Percentiles rank a stretch among this genome's conserved stretches.
Evolutionary conservation across 2,329 filamentous ascomycete genomes (phyloP).

Genomic region (Botrytis squamosa): DNA sequence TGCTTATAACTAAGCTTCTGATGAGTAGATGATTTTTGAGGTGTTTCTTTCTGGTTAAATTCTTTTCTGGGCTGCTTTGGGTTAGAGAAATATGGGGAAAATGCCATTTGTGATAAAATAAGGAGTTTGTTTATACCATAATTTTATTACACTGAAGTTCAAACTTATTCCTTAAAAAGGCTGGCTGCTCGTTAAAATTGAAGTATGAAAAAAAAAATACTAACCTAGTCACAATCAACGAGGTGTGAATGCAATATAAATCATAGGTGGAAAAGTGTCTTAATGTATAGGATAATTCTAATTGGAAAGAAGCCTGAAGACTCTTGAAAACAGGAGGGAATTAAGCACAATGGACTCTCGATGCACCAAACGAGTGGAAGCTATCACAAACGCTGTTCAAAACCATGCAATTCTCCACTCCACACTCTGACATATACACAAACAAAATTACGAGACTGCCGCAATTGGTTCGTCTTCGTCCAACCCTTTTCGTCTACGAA

Average conservation of each 20-base stretch:
- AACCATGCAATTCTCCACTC: not conserved
- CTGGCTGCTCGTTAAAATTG: not conserved
- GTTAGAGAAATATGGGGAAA: not conserved
- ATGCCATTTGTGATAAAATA: not conserved
- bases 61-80: not conserved
- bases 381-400: not conserved
- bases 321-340: not conserved
- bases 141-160: not conserved
- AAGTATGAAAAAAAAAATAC: not conserved
- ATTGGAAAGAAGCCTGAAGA: not conserved
- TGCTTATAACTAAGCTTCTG: not conserved
- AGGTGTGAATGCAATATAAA: not conserved
- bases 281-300: conserved; percentile 15
- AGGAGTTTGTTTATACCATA: conserved; percentile 2
- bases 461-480: conserved; percentile 18
- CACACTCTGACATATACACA: conserved; percentile 1
- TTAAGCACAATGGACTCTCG: not conserved
- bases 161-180: not conserved
- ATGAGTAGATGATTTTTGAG: not conserved
- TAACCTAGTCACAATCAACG: not conserved
- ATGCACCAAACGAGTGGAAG: not conserved
- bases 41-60: not conserved
- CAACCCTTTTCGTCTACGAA: conserved; percentile 35
- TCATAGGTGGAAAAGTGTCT: not conserved
- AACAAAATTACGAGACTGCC: conserved; percentile 12